Evolutionary conservation across 2,329 filamentous ascomycete species (phyloP), one percentile per base, ranked within the genome.

Genomic region (Penicillium concentricum): DNA sequence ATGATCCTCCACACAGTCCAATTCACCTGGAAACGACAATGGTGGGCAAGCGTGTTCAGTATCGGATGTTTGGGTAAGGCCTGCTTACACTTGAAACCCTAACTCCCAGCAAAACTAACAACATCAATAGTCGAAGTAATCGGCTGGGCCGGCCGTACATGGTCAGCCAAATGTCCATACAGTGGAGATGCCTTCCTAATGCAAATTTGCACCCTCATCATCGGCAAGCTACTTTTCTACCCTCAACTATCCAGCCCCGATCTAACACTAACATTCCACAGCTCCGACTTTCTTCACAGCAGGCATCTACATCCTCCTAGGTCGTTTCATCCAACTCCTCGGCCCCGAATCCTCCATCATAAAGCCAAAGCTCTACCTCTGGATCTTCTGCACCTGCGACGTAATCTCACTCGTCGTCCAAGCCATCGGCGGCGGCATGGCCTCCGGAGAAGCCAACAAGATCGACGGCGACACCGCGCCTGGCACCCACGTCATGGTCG

Each of bases 401-500:
- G 55, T 84, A 34, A 54, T 84, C 57, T 84, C 82, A 6, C 80
- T 85, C 34, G 72, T 78, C 55, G 72, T 85, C 34, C 83, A 86
- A 70, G 83, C 81, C 32, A 74, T 79, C 9, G 83, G 83, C 26
- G 83, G 83, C 28, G 82, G 79, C 24, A 65, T 84, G 26, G 80
- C 79, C 16, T 77, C 77, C 30, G 63, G 47, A 18, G 72, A 64
- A 56, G 80, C 81, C 2, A 77, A 78, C 26, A 63, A 76, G 2
- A 74, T 76, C 10, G 64, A 68, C 30, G 82, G 82, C 32, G 62
- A 75, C 48, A 82, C 80, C 59, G 65, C 76, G n/a, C 71, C 70
- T 12, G 81, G 79, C 32, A 79, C 81, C 39, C 64, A 81, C 62
- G 72, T 81, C 54, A 78, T 81, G 67, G 76, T 83, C 43, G 79